Conservation (phyloP, 345 rosid genomes). For the Erysimum cheiranthoides region DNA sequence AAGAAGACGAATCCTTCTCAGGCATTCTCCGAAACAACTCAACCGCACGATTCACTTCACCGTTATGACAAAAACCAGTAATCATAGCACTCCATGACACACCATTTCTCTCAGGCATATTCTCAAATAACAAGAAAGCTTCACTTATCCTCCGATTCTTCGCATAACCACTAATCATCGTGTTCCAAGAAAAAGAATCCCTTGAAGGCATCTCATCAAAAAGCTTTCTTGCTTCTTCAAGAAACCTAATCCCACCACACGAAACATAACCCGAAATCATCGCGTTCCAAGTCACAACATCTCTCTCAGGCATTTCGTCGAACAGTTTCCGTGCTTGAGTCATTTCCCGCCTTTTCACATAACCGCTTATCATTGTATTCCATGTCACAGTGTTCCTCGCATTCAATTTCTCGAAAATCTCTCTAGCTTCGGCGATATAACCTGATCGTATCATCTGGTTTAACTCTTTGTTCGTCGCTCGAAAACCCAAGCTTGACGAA, state of each 20-base stretch:
- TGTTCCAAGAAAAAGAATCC: constrained; percentile 65
- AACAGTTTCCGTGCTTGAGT: constrained; percentile 63
- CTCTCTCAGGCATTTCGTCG: constrained; percentile 66
- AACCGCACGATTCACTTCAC: constrained; percentile 53
- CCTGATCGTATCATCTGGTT: constrained; percentile 55
- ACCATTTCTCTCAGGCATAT: constrained; percentile 63
- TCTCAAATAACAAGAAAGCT: constrained; percentile 55
- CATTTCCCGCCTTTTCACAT: constrained; percentile 51
- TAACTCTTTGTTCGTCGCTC: constrained; percentile 52
- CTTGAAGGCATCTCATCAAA: constrained; percentile 49
- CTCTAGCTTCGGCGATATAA: constrained; percentile 58
- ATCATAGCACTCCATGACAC: constrained; percentile 64
- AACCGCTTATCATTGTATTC: constrained; percentile 71
- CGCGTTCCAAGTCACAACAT: constrained; percentile 65
- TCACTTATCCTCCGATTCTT: constrained; percentile 64
- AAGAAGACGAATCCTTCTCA: constrained; percentile 52
- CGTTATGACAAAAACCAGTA: constrained; percentile 63
- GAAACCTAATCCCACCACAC: constrained; percentile 52
- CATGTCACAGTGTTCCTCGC: constrained; percentile 60
- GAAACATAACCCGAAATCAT: constrained; percentile 69
- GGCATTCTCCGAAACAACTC: constrained; percentile 65
- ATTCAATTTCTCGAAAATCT: constrained; percentile 50
- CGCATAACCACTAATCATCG: constrained; percentile 78
- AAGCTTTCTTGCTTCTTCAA: constrained; percentile 42
- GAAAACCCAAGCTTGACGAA: constrained; percentile 41